Percentiles rank a stretch among this genome's conserved stretches.
Evolutionary conservation across 2,329 filamentous ascomycete genomes (phyloP).

Genomic region (Monilinia aucupariae): DNA sequence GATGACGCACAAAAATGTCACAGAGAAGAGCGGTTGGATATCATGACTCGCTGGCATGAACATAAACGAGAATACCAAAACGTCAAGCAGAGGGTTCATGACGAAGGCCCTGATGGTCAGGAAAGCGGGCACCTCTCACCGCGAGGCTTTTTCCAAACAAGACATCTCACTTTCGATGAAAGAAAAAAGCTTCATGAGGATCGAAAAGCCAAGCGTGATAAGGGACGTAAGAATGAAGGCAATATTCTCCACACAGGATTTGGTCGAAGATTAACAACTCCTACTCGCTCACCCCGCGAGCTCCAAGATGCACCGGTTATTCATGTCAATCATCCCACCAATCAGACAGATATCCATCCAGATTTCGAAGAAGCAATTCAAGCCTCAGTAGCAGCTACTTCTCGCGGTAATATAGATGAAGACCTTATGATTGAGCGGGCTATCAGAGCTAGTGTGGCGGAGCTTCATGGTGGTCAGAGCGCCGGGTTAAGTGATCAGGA

Average conservation of each 20-base stretch:
- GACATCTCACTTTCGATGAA: conserved; percentile 46
- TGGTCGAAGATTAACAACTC: conserved; percentile 24
- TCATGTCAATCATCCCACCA: conserved; percentile 7
- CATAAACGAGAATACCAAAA: conserved; percentile 37
- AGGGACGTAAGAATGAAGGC: conserved; percentile 28
- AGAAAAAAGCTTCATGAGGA: conserved; percentile 46
- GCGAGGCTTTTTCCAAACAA: conserved; percentile 46
- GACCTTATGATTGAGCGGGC: conserved; percentile 68
- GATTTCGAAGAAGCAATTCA: conserved; percentile 70
- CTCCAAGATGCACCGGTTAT: conserved; percentile 20
- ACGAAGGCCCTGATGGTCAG: conserved; percentile 30
- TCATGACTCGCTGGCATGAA: conserved; percentile 52
- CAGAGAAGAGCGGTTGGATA: conserved; percentile 55
- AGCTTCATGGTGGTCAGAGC: conserved; percentile 42
- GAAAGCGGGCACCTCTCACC: conserved; percentile 26
- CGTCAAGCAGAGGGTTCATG: conserved; percentile 36
- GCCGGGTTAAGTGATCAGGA: conserved; percentile 35
- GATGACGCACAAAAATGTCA: conserved; percentile 55
- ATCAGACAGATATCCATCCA: conserved; percentile 40
- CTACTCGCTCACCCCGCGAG: conserved; percentile 25
- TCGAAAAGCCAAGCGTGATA: conserved; percentile 37
- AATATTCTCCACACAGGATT: conserved; percentile 22
- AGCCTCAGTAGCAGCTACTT: conserved; percentile 63
- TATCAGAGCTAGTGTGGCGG: conserved; percentile 64
- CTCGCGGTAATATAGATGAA: conserved; percentile 61